Conservation (phyloP, 2,329 filamentous ascomycete genomes). For the Emergomyces orientalis region DNA sequence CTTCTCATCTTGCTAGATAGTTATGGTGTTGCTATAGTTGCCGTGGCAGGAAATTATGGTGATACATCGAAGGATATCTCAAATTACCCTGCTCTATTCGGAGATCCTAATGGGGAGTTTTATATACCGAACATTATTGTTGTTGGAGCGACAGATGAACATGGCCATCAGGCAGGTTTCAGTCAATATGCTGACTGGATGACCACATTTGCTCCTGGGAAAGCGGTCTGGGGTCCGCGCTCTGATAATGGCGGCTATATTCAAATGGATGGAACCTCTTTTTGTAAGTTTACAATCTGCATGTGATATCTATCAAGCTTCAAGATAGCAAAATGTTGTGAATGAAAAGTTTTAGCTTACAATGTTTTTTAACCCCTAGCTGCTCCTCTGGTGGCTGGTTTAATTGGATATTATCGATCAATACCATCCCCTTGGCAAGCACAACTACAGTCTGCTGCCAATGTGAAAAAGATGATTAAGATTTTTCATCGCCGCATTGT, state of each 20-base stretch:
- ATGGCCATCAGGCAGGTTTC: background rate
- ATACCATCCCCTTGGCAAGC: background rate
- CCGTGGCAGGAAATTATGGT: background rate
- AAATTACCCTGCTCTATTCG: background rate
- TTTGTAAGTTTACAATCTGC: background rate
- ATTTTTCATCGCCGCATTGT: background rate
- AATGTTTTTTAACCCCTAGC: too few relatives aligned
- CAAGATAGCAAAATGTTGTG: too few relatives aligned
- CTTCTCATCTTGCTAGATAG: background rate
- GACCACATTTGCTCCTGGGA: conserved; percentile 1
- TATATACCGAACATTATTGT: background rate
- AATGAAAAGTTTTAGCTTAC: too few relatives aligned
- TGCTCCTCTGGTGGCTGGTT: too few relatives aligned
- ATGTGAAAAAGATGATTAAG: background rate
- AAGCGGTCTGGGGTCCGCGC: background rate
- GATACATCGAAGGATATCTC: background rate
- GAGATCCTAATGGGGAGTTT: background rate
- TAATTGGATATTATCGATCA: too few relatives aligned
- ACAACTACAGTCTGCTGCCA: background rate
- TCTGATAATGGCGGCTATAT: background rate
- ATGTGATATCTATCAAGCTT: background rate
- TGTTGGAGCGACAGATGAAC: background rate
- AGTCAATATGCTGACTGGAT: background rate
- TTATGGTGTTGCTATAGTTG: background rate
- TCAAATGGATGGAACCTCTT: background rate